Conservation (phyloP, 1,139 yeast genomes). For the Yamadazyma dushanensis region DNA sequence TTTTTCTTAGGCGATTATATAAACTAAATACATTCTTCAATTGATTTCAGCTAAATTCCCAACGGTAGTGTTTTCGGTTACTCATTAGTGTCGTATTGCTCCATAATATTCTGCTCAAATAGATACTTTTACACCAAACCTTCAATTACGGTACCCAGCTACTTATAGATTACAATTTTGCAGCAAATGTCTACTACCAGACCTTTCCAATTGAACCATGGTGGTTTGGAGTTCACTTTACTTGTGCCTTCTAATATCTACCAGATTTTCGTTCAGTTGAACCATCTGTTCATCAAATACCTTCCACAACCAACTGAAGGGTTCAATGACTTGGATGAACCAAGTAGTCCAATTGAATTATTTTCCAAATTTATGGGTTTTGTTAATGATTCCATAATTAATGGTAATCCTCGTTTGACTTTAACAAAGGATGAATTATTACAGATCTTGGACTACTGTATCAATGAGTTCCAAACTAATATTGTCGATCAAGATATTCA, state of each 20-base stretch:
- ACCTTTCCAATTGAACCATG: conserved; percentile 83
- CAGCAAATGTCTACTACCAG: conserved; percentile 30
- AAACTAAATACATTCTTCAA: conserved; percentile 1
- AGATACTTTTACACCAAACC: too few relatives aligned
- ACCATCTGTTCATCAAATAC: conserved; percentile 77
- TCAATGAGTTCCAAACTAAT: conserved; percentile 81
- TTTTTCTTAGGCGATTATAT: conserved; percentile 2
- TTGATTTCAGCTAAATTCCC: not conserved
- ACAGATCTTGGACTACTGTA: conserved; percentile 67
- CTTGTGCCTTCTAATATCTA: conserved; percentile 82
- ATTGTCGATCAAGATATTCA: conserved; percentile 74
- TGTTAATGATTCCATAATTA: conserved; percentile 13
- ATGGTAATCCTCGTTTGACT: conserved; percentile 53
- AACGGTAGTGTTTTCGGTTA: not conserved
- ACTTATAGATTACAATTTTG: too few relatives aligned
- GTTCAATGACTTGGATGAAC: conserved; percentile 84
- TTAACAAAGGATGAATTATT: conserved; percentile 55
- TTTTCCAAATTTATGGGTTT: conserved; percentile 83
- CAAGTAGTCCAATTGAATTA: conserved; percentile 84
- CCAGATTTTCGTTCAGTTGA: conserved; percentile 80
- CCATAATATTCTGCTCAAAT: too few relatives aligned
- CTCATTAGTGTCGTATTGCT: too few relatives aligned
- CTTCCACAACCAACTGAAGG: conserved; percentile 84
- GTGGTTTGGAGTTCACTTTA: conserved; percentile 82
- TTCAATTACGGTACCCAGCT: too few relatives aligned